These are phyloP conservation scores for Paratrypanosoma confusum DNA, from an alignment of 208 protist genomes.

Conservation along the genomic window DNA sequence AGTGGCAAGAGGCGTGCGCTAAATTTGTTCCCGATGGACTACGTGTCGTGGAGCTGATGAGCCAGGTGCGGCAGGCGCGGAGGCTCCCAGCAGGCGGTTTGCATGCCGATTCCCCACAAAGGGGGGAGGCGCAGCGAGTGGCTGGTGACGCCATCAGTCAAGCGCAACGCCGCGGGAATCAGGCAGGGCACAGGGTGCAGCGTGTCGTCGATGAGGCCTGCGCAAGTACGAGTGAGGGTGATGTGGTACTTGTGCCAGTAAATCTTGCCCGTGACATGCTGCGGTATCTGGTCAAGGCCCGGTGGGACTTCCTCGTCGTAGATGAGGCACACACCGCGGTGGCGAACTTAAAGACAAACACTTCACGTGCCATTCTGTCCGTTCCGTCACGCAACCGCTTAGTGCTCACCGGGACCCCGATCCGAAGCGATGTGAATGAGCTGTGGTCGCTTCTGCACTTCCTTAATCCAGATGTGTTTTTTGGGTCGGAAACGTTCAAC, in stretches of 20 bases:
- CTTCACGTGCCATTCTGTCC: conserved; percentile 20
- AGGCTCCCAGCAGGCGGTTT: not conserved
- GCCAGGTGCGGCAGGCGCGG: conserved; percentile 15
- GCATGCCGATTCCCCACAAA: no score
- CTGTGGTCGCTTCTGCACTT: conserved; percentile 98
- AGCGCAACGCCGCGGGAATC: no score
- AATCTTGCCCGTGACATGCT: conserved; percentile 16
- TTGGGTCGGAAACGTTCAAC: conserved; percentile 88
- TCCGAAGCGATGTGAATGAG: conserved; percentile 98
- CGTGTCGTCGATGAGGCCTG: no score
- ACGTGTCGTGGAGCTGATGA: conserved; percentile 17
- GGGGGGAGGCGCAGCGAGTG: no score
- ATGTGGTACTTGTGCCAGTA: conserved; percentile 36
- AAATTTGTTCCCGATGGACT: conserved; percentile 68
- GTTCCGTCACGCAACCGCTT: conserved; percentile 45
- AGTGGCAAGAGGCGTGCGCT: conserved; percentile 90
- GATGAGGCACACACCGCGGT: conserved; percentile 79
- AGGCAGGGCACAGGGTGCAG: not conserved
- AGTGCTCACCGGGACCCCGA: conserved; percentile 93
- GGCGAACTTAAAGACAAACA: conserved; percentile 32
- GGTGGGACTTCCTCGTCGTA: conserved; percentile 56
- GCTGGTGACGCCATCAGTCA: no score
- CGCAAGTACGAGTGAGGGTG: no score
- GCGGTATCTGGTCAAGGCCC: conserved; percentile 9
- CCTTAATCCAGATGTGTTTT: conserved; percentile 92